Evolutionary conservation across 2,329 filamentous ascomycete species (phyloP), one percentile per base, ranked within the genome.

Genomic region (Phialophora tarda): DNA sequence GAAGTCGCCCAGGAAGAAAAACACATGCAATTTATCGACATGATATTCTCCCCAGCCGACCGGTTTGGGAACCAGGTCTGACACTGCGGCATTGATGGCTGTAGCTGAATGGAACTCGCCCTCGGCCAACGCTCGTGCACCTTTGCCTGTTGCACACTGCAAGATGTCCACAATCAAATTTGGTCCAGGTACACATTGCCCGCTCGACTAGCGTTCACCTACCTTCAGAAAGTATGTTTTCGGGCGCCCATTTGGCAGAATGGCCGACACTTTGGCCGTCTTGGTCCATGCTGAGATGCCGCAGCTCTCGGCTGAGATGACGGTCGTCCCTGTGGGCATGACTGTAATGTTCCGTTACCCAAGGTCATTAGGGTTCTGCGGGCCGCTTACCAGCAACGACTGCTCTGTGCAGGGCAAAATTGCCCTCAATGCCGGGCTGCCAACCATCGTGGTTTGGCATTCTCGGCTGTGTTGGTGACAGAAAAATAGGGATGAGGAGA

Each of bases 221-320:
- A 59, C 64, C 65, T 76, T 77, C 2, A 75, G 54, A 55, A 76
- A 77, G 62, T 72, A 76, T 41, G 55, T 60, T 21, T 71, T 68
- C 5, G 53, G 58, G 4, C 44, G 70, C 2, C 74, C 74, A 55
- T 73, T 64, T 4, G 53, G 11, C 24, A 69, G 44, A 55, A 68
- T 56, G 6, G 69, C 71, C 28, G 69, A 72, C 48, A 77, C 53
- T 30, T 71, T 71, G 11, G 70, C 73, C 7, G 75, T 76, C 23
- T 63, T 70, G 8, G 74, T 71, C 75, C 75, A 77, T n/a, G 69
- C 67, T 24, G 75, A 76, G 28, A 63, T 70, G 26, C 74, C 73
- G 63, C 65, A 74, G 17, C 63, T 68, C 59, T 71, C 70, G 11
- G 74, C 75, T 12, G 66, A 71, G 21, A 75, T 30, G 26, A 74